Percentiles rank a stretch among this genome's conserved stretches.
phyloP scores from a whole-genome alignment of 2,329 filamentous ascomycete genomes.

The Fusarium robinianum region DNA sequence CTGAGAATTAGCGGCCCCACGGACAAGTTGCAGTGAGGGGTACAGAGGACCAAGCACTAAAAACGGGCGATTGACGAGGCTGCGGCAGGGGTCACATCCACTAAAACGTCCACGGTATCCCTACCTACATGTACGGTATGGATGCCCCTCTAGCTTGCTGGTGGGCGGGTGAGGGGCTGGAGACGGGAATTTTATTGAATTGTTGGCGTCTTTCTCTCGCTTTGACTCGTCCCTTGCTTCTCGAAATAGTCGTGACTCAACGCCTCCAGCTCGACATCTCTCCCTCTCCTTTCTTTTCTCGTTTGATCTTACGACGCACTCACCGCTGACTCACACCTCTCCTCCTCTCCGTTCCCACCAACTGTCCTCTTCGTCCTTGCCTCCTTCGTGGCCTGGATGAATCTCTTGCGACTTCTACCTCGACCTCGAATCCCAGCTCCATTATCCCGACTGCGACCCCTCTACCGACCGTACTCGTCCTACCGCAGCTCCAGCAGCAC shows the following conservation, averaged over 20 bases:
- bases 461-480: slow-evolving; percentile 43
- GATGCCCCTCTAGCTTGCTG: slow-evolving; percentile 20
- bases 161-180: slow-evolving; percentile 9
- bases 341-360: slow-evolving; percentile 18
- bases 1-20: slow-evolving; percentile 27
- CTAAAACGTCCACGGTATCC: slow-evolving; percentile 2
- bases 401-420: slow-evolving; percentile 42
- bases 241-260: slow-evolving; percentile 21
- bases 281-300: slow-evolving; percentile 18
- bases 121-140: neutral
- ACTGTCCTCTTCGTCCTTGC: slow-evolving; percentile 13
- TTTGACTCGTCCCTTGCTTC: slow-evolving; percentile 17
- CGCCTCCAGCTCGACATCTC: slow-evolving; percentile 19
- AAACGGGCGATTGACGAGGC: slow-evolving; percentile 17
- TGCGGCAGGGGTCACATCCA: slow-evolving; percentile 13
- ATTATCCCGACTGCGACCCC: slow-evolving; percentile 27
- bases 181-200: slow-evolving; percentile 21
- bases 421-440: slow-evolving; percentile 36
- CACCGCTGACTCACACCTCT: slow-evolving; percentile 25
- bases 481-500: slow-evolving; percentile 26
- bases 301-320: slow-evolving; percentile 24
- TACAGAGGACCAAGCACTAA: slow-evolving; percentile 13
- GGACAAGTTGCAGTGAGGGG: slow-evolving; percentile 29
- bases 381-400: slow-evolving; percentile 40
- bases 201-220: slow-evolving; percentile 27